Conservation (phyloP, 2,329 filamentous ascomycete species). For the Ceratocystis albifundus region DNA sequence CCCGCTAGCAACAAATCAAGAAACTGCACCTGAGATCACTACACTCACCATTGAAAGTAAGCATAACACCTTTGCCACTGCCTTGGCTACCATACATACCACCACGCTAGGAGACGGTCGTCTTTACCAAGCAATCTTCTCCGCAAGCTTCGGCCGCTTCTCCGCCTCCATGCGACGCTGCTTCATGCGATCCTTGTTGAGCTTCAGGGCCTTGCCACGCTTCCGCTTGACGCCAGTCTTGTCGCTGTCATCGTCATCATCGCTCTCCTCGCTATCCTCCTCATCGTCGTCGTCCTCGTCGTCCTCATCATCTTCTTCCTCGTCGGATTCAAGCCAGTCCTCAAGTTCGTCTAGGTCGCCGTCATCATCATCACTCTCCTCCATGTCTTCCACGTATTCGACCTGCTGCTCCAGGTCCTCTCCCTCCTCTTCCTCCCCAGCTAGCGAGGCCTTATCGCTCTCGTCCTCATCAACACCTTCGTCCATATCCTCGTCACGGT, state of each 20-base stretch:
- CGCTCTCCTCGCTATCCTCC: constrained; percentile 45
- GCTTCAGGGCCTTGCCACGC: constrained; percentile 39
- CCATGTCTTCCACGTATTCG: constrained; percentile 87
- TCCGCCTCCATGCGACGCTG: constrained; percentile 52
- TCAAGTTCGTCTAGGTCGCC: constrained; percentile 78
- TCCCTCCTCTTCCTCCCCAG: constrained; percentile 73
- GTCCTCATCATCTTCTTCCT: constrained; percentile 48
- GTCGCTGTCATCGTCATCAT: constrained; percentile 45
- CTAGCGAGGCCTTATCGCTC: constrained; percentile 40
- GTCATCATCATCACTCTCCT: constrained; percentile 71
- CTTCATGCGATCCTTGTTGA: constrained; percentile 33
- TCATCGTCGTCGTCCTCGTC: constrained; percentile 48
- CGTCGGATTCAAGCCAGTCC: constrained; percentile 49
- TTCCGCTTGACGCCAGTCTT: constrained; percentile 46
- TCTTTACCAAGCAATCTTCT: constrained; percentile 35
- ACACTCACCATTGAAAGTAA: not conserved
- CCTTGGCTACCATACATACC: constrained; percentile 1
- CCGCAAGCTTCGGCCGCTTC: constrained; percentile 34
- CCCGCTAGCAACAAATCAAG: not conserved
- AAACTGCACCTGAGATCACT: not conserved
- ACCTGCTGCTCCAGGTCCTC: constrained; percentile 69
- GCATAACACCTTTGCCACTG: not conserved
- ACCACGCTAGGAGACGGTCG: not conserved
- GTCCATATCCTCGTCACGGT: constrained; percentile 76
- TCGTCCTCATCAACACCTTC: constrained; percentile 64